These are phyloP conservation scores for Mycosphaerella arachidis DNA, from an alignment of 2,329 filamentous ascomycete genomes.

Conservation along the genomic window DNA sequence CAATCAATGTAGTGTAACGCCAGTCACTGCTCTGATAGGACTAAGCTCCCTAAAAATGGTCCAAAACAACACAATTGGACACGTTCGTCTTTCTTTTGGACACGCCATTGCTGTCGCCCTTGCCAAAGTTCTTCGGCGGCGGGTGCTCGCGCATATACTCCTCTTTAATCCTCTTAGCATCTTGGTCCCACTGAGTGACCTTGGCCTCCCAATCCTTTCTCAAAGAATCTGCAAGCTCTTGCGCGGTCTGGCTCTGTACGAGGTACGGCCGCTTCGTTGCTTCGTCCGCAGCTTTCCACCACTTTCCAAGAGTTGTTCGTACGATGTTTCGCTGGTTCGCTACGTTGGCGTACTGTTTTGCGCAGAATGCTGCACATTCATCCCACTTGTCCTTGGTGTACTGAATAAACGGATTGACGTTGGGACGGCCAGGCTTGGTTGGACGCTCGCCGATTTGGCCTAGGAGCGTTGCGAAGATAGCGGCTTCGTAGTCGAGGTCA, in stretches of 20 bases:
- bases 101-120: slow-evolving; percentile 19
- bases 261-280: slow-evolving; percentile 74
- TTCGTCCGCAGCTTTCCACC: slow-evolving; percentile 76
- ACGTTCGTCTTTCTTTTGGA: slow-evolving; percentile 31
- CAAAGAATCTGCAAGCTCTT: slow-evolving; percentile 57
- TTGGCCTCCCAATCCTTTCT: slow-evolving; percentile 57
- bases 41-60: slow-evolving; percentile 18
- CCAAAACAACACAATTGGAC: slow-evolving; percentile 30
- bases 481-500: slow-evolving; percentile 52
- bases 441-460: slow-evolving; percentile 69
- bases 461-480: slow-evolving; percentile 54
- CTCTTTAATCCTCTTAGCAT: slow-evolving; percentile 49
- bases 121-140: slow-evolving; percentile 14
- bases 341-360: slow-evolving; percentile 59
- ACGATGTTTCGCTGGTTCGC: slow-evolving; percentile 63
- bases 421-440: slow-evolving; percentile 64
- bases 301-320: slow-evolving; percentile 76
- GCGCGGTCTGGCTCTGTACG: slow-evolving; percentile 67
- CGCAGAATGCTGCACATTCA: slow-evolving; percentile 59
- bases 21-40: background rate
- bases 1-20: background rate
- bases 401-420: slow-evolving; percentile 80
- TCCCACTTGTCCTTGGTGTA: slow-evolving; percentile 75
- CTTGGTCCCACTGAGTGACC: slow-evolving; percentile 67
- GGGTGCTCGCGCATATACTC: slow-evolving; percentile 37